phyloP scores from a whole-genome alignment of 768 basidiomycete genomes.

The Kwoniella shandongensis region DNA sequence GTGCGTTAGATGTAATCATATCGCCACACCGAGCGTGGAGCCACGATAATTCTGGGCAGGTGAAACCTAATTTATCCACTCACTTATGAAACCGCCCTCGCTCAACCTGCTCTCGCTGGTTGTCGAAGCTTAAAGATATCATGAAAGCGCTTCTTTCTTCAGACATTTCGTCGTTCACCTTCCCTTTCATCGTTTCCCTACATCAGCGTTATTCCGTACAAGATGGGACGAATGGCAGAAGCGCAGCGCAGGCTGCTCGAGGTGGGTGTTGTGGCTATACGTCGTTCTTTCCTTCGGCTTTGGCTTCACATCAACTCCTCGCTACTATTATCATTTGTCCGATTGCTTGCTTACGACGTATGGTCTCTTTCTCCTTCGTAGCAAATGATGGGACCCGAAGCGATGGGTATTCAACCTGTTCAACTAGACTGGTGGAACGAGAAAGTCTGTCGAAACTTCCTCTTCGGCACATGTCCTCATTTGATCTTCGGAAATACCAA shows the following conservation, averaged over 20 bases:
- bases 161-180: slow-evolving; percentile 31
- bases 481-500: slow-evolving; percentile 97
- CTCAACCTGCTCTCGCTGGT: too few species aligned
- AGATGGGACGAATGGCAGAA: slow-evolving; percentile 92
- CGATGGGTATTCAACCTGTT: slow-evolving; percentile 91
- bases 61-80: too few species aligned
- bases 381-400: slow-evolving; percentile 99
- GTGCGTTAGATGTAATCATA: too few species aligned
- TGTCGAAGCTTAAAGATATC: too few species aligned
- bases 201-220: slow-evolving; percentile 28
- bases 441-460: slow-evolving; percentile 96
- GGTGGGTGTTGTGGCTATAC: slow-evolving; percentile 51
- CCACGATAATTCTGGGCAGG: too few species aligned
- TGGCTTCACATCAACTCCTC: background rate
- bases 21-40: too few species aligned
- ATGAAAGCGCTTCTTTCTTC: too few species aligned
- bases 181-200: slow-evolving; percentile 20
- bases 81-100: too few species aligned
- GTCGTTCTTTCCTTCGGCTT: background rate
- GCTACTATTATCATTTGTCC: background rate
- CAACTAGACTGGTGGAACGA: slow-evolving; percentile 90
- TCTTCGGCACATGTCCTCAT: slow-evolving; percentile 98
- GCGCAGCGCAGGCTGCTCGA: slow-evolving; percentile 92
- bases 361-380: slow-evolving; percentile 71
- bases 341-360: slow-evolving; percentile 54